Conservation (phyloP, 139 green algal species). For the Tetradesmus obliquus region DNA sequence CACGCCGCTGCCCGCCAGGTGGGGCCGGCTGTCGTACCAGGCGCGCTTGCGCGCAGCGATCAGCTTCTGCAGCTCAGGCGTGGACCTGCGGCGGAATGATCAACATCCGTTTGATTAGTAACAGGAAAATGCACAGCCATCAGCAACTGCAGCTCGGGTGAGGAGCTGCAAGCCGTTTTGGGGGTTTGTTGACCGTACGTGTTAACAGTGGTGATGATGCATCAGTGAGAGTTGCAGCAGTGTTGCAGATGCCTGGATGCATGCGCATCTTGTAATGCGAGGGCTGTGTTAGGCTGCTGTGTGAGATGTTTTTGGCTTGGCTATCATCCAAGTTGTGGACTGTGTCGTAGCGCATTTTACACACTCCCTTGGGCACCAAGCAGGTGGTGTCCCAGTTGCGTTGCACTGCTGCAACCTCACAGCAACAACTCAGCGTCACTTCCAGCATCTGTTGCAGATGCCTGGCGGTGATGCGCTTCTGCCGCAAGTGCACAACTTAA, state of each 20-base stretch:
- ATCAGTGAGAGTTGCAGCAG: not conserved
- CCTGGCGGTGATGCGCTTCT: too few species aligned
- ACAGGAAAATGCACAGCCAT: not conserved
- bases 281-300: too few species aligned
- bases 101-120: not conserved
- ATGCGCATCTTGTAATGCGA: not conserved
- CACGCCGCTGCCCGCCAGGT: slow-evolving; percentile 21
- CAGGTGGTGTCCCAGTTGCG: too few species aligned
- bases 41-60: slow-evolving; percentile 17
- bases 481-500: too few species aligned
- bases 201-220: not conserved
- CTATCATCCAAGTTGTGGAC: too few species aligned
- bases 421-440: too few species aligned
- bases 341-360: too few species aligned
- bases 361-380: too few species aligned
- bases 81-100: slow-evolving; percentile 7
- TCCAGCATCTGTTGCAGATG: too few species aligned
- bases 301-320: too few species aligned
- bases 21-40: slow-evolving; percentile 20
- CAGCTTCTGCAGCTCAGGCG: slow-evolving; percentile 32
- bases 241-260: not conserved
- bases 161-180: not conserved
- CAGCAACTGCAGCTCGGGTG: not conserved
- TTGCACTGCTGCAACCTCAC: too few species aligned
- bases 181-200: not conserved